Base-by-base conservation (phyloP, 345 rosid genomes). In the Aquilaria yunnanensis region DNA sequence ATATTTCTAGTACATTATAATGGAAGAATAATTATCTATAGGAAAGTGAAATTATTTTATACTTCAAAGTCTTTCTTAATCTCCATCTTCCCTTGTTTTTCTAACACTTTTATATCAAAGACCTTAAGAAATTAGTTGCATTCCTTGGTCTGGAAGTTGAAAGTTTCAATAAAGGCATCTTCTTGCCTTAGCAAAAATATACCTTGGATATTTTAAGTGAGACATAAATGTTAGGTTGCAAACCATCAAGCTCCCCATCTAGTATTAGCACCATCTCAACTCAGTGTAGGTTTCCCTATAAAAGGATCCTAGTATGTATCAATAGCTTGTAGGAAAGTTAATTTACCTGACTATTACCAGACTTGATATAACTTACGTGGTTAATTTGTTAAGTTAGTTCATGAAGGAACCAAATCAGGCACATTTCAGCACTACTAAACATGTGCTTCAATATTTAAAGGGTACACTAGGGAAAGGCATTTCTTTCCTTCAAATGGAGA, bases 131-230 rank as follows among this genome's bases (percentile, higher is more conserved):
- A 9, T n/a, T 57, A 1, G 54, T 59, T 9, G 64, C 60, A 2
- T 60, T 71, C 23, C 14, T 71, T 3, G 67, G 59, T 2, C 48
- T 66, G 33, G 55, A 71, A 46, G 41, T 71, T 4, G 57, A 47
- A 6, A 30, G 2, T 0, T 32, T 4, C 0, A 2, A 1, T 0
- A 2, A 11, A 12, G 47, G 65, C 5, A 14, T 67, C 6, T 16
- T 10, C 12, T n/a, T 66, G 0, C 33, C 12, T 8, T 52, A 56
- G 14, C 9, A 49, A 3, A 66, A 66, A 32, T 32, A 60, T 51
- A 34, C 10, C 10, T 9, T 60, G 0, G 70, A 60, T 12, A 56
- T 71, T 53, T 5, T 70, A 3, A 6, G 23, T 4, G 65, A 65
- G 5, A 37, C 7, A 5, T 5, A 9, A 37, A 37, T 37, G 43